phyloP scores from a whole-genome alignment of 1,284 basidiomycete species.

The Xanthoconium separans region DNA sequence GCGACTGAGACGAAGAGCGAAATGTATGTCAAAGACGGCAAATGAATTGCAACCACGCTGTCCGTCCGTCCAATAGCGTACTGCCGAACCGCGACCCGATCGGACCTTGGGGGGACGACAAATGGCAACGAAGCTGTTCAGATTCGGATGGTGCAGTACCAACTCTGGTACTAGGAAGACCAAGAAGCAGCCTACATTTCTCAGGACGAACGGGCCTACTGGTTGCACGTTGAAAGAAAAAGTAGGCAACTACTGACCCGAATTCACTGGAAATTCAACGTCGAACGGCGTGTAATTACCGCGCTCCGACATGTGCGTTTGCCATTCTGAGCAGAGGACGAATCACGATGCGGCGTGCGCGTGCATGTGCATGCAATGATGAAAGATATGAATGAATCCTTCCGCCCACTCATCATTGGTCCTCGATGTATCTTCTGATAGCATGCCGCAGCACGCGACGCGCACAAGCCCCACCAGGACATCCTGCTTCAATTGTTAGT shows the following conservation, averaged over 20 bases:
- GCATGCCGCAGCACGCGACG: neutral
- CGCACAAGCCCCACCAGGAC: conserved; percentile 8
- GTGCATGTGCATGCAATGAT: too few species aligned
- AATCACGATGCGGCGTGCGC: too few species aligned
- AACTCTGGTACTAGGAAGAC: neutral
- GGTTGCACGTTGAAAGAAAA: too few species aligned
- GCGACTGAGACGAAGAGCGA: neutral
- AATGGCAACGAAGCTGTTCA: conserved; percentile 1
- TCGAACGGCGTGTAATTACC: conserved; percentile 8
- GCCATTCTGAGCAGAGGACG: neutral
- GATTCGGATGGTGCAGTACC: conserved; percentile 3
- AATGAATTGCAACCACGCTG: neutral
- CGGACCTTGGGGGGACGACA: conserved; percentile 7
- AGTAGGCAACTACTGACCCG: too few species aligned
- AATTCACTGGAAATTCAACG: too few species aligned
- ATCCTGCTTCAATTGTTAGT: neutral
- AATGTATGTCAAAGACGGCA: neutral
- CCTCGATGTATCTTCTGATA: neutral
- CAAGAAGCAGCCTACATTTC: too few species aligned
- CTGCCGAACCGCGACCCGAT: neutral
- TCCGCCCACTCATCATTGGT: neutral
- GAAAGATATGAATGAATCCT: neutral
- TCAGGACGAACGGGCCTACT: too few species aligned
- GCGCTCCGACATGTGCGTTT: conserved; percentile 1
- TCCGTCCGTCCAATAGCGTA: neutral